Percentiles rank a stretch among this genome's conserved stretches.
These are phyloP conservation scores for Solanum pennellii DNA, from an alignment of 257 asterid genomes.

Conservation along the genomic window DNA sequence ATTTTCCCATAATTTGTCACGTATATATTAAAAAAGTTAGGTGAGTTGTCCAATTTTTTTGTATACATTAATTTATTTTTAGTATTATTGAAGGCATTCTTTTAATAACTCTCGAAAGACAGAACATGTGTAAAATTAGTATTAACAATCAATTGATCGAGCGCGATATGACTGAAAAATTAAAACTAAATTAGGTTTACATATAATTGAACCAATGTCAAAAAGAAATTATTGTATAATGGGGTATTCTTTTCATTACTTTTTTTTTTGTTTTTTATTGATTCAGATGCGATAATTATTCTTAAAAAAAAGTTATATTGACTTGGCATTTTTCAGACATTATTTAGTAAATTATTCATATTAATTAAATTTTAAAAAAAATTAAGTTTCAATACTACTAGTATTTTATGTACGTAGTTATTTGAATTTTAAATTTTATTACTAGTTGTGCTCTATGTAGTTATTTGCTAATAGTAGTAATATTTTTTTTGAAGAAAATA, in stretches of 20 bases:
- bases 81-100: neutral
- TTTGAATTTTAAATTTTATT: too few relatives aligned
- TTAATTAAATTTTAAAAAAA: neutral
- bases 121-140: neutral
- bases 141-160: neutral
- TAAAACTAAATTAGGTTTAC: neutral
- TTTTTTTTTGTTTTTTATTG: neutral
- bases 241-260: accelerated
- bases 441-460: neutral
- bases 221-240: neutral
- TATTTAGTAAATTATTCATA: neutral
- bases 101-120: neutral
- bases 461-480: neutral
- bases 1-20: neutral
- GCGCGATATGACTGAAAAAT: neutral
- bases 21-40: neutral
- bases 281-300: neutral
- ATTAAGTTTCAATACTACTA: neutral
- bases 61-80: neutral
- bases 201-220: neutral
- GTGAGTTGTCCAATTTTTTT: neutral
- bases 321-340: neutral
- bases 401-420: neutral
- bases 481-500: too few relatives aligned
- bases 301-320: neutral